These are phyloP conservation scores for Populus euphratica DNA, from an alignment of 345 rosid species.

Conservation along the genomic window DNA sequence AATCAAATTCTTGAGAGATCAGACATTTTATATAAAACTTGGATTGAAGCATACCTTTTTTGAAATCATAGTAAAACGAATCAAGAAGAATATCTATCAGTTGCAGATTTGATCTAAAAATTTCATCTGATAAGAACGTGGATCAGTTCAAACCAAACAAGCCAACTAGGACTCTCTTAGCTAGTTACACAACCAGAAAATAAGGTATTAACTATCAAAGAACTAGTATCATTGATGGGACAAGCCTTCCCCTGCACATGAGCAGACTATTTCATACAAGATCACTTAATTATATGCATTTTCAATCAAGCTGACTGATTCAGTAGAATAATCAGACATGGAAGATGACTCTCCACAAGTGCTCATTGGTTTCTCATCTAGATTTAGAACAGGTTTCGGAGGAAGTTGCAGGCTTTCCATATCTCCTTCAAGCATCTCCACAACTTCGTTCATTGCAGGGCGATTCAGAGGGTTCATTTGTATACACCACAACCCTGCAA, in stretches of 20 bases:
- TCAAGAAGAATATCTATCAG: too few species aligned
- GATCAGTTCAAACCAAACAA: too few species aligned
- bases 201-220: too few species aligned
- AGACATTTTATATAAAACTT: too few species aligned
- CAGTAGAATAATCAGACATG: background rate
- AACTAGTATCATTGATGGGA: background rate
- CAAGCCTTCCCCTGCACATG: background rate
- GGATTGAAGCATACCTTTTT: too few species aligned
- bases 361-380: background rate
- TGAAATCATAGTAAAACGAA: too few species aligned
- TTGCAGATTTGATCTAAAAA: too few species aligned
- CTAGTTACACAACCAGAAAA: too few species aligned
- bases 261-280: background rate
- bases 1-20: background rate
- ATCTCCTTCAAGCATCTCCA: conserved; percentile 8
- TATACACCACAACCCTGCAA: background rate
- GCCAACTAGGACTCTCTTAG: too few species aligned
- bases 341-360: background rate
- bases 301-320: background rate
- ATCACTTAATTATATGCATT: background rate
- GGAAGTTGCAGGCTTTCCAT: background rate
- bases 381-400: background rate
- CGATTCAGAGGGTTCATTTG: background rate
- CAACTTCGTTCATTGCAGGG: background rate
- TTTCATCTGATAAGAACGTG: too few species aligned